phyloP scores from a whole-genome alignment of 176 grass and related monocot genomes.

The Poa annua region DNA sequence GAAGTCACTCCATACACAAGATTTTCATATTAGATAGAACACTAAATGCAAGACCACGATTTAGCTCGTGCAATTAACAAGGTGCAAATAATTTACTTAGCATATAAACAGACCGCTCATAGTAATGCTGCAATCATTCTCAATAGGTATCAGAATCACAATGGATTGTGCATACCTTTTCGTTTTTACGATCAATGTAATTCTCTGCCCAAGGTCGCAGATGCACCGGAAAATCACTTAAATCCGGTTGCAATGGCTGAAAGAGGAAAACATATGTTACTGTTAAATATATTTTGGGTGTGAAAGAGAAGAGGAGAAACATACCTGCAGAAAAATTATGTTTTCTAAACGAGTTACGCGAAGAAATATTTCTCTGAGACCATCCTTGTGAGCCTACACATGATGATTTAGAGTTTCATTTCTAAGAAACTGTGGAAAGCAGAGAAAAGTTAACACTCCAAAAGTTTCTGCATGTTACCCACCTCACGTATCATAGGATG shows the following conservation, averaged over 20 bases:
- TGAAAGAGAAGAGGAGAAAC: background rate
- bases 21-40: background rate
- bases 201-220: background rate
- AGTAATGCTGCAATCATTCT: background rate
- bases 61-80: background rate
- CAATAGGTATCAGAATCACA: background rate
- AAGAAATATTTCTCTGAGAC: background rate
- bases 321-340: slow-evolving; percentile 15
- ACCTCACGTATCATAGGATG: slow-evolving; percentile 32
- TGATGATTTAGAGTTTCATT: slow-evolving; percentile 15
- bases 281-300: background rate
- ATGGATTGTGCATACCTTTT: slow-evolving; percentile 11
- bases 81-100: background rate
- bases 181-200: background rate
- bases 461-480: slow-evolving; percentile 10
- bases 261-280: background rate
- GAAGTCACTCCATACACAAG: slow-evolving; percentile 7
- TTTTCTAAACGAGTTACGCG: background rate
- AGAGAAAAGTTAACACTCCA: background rate
- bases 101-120: background rate
- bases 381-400: slow-evolving; percentile 19
- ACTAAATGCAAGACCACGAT: background rate
- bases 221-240: slow-evolving; percentile 7
- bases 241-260: slow-evolving; percentile 18
- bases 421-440: background rate